Conservation (phyloP, 306 rosid species). For the Quillaja saponaria region DNA sequence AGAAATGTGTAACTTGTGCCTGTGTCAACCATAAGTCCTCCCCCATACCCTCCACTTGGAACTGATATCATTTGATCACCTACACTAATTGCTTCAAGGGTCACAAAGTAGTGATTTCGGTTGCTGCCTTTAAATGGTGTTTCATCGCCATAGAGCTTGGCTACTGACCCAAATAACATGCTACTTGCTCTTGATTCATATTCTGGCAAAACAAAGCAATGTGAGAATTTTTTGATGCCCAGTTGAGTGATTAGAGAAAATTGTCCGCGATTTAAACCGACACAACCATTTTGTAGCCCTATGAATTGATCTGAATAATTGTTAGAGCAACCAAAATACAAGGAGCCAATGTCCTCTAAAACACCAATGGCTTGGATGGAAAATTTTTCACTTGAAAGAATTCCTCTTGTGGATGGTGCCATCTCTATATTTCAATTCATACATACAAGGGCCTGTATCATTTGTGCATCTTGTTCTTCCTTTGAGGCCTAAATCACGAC, state of each 20-base stretch:
- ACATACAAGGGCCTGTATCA: too few relatives aligned
- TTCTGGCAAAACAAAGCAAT: slow-evolving; percentile 24
- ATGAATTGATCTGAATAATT: too few relatives aligned
- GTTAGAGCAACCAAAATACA: too few relatives aligned
- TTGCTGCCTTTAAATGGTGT: slow-evolving; percentile 21
- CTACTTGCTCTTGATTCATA: neutral
- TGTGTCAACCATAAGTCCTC: slow-evolving; percentile 25
- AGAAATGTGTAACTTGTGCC: slow-evolving; percentile 26
- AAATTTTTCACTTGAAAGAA: too few relatives aligned
- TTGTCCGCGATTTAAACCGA: slow-evolving; percentile 17
- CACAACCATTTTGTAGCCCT: neutral
- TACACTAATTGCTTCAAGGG: slow-evolving; percentile 19
- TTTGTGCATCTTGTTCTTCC: too few relatives aligned
- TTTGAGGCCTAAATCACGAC: too few relatives aligned
- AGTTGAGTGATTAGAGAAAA: slow-evolving; percentile 27
- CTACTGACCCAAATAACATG: slow-evolving; percentile 29
- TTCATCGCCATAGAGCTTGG: slow-evolving; percentile 23
- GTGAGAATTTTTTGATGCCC: slow-evolving; percentile 29
- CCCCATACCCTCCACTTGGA: slow-evolving; percentile 1
- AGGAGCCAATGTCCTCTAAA: too few relatives aligned
- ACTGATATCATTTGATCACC: slow-evolving; percentile 4
- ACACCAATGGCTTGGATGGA: too few relatives aligned
- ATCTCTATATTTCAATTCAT: too few relatives aligned
- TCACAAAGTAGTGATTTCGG: slow-evolving; percentile 7
- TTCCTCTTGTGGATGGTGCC: too few relatives aligned